Conservation (phyloP, 768 basidiomycete species). For the Calocera cornea region DNA sequence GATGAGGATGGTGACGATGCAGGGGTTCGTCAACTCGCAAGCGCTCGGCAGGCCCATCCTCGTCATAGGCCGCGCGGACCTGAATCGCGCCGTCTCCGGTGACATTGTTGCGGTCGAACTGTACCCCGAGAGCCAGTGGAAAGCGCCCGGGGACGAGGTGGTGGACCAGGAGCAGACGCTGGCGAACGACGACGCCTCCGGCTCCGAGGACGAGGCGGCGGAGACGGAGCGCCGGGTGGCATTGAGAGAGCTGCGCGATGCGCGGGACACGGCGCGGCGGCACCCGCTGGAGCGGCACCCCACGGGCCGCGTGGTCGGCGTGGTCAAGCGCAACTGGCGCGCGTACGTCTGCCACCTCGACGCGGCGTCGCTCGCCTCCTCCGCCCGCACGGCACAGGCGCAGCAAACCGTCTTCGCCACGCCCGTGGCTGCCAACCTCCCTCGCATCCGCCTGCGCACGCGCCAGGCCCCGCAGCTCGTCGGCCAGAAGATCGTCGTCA, state of each 20-base stretch:
- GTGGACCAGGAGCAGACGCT: slow-evolving; percentile 82
- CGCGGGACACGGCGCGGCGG: slow-evolving; percentile 27
- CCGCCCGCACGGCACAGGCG: slow-evolving; percentile 61
- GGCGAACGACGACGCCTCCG: slow-evolving; percentile 77
- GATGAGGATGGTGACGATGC: neutral
- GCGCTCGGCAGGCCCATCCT: slow-evolving; percentile 66
- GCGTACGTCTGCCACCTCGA: slow-evolving; percentile 97
- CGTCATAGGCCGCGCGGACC: slow-evolving; percentile 75
- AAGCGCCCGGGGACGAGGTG: slow-evolving; percentile 79
- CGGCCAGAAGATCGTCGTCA: slow-evolving; percentile 89
- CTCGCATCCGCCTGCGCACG: slow-evolving; percentile 86
- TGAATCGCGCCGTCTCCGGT: slow-evolving; percentile 91
- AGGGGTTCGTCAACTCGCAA: slow-evolving; percentile 72
- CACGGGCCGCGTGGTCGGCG: slow-evolving; percentile 80
- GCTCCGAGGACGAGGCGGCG: slow-evolving; percentile 36
- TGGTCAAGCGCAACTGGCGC: slow-evolving; percentile 92
- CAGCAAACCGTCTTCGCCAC: slow-evolving; percentile 89
- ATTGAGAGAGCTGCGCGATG: slow-evolving; percentile 38
- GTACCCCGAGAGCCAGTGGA: slow-evolving; percentile 81
- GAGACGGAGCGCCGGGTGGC: slow-evolving; percentile 13
- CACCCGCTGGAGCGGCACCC: slow-evolving; percentile 43
- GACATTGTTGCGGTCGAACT: slow-evolving; percentile 87
- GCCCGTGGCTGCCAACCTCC: slow-evolving; percentile 79
- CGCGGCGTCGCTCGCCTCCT: slow-evolving; percentile 68
- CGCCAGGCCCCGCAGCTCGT: slow-evolving; percentile 82